Conservation (phyloP, 2,329 filamentous ascomycete genomes). For the Fusarium beomiforme region DNA sequence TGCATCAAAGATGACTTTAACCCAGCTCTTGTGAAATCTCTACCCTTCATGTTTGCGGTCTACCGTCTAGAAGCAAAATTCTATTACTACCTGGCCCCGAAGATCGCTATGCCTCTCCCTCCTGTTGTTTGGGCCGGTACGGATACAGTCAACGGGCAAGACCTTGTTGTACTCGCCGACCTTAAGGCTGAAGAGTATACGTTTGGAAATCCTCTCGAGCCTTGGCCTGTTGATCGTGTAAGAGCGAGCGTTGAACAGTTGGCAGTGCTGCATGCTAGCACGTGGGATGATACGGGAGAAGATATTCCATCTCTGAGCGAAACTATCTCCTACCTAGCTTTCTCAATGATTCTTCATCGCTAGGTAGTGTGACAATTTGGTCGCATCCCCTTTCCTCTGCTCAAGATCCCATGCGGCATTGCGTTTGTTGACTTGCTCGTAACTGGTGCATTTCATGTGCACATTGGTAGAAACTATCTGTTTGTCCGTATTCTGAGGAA, state of each 20-base stretch:
- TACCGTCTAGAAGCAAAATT: constrained; percentile 16
- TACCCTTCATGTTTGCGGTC: background rate
- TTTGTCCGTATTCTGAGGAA: background rate
- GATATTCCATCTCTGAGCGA: background rate
- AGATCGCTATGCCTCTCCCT: background rate
- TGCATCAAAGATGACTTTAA: constrained; percentile 25
- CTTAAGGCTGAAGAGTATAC: background rate
- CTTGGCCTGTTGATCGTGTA: constrained; percentile 1
- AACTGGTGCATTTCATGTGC: too few relatives aligned
- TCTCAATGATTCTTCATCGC: too few relatives aligned
- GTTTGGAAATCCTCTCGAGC: constrained; percentile 3
- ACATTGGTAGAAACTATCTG: too few relatives aligned
- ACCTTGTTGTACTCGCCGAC: constrained; percentile 6
- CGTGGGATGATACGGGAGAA: background rate
- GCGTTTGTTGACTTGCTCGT: too few relatives aligned
- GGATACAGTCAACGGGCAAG: constrained; percentile 3
- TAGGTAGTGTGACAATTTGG: too few relatives aligned
- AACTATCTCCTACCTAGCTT: too few relatives aligned
- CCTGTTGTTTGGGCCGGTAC: background rate
- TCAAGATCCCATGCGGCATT: too few relatives aligned
- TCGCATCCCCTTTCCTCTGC: too few relatives aligned
- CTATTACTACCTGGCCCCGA: constrained; percentile 7
- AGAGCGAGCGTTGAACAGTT: constrained; percentile 1
- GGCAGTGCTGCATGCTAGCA: constrained; percentile 15
- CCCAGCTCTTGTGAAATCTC: background rate